Evolutionary conservation across 805 yeast genomes (phyloP).

Genomic region (Wickerhamiella cacticola): DNA sequence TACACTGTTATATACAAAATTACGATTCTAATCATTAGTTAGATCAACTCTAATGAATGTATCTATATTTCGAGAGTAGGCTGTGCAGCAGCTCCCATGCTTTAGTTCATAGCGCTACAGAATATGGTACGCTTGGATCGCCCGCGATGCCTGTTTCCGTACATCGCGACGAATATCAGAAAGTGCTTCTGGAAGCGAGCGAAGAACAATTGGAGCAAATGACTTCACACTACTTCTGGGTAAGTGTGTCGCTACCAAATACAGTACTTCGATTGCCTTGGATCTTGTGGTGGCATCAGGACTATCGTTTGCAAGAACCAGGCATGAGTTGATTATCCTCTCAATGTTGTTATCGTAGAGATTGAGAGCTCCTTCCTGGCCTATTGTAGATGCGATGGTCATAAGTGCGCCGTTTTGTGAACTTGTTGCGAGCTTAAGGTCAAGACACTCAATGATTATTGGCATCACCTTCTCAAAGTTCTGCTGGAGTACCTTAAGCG

Average conservation of each 20-base stretch:
- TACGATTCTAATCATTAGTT: too few species aligned
- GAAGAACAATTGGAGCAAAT: constrained; percentile 40
- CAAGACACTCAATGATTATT: constrained; percentile 52
- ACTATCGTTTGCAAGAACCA: not conserved
- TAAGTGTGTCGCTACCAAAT: constrained; percentile 15
- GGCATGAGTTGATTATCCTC: constrained; percentile 33
- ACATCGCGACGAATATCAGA: constrained; percentile 67
- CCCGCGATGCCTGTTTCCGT: constrained; percentile 63
- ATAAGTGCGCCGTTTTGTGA: constrained; percentile 51
- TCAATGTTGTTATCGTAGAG: constrained; percentile 44
- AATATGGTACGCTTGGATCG: constrained; percentile 67
- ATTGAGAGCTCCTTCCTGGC: constrained; percentile 43
- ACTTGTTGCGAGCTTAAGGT: constrained; percentile 32
- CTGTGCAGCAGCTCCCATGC: too few species aligned
- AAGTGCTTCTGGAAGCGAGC: constrained; percentile 39
- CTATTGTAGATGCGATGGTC: constrained; percentile 38
- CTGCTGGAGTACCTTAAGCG: constrained; percentile 49
- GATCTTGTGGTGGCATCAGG: not conserved
- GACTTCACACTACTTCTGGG: constrained; percentile 37
- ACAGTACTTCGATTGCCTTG: constrained; percentile 5
- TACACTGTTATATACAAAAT: too few species aligned
- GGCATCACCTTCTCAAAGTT: constrained; percentile 59
- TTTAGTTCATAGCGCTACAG: too few species aligned
- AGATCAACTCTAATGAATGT: too few species aligned
- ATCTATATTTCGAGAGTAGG: too few species aligned